Base-by-base conservation (phyloP, 306 rosid species). In the Pachyrhizus erosus region DNA sequence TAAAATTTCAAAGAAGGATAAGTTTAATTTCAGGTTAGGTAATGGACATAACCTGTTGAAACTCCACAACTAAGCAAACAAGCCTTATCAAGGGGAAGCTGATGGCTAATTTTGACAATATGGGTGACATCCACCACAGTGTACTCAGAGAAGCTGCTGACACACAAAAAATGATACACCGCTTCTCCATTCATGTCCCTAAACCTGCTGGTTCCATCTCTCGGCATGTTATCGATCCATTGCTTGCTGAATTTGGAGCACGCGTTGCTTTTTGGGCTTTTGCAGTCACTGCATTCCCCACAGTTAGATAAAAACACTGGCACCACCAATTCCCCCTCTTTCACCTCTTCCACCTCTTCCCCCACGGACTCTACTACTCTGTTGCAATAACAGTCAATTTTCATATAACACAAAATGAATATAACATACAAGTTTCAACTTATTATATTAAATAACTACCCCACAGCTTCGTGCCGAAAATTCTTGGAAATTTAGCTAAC, bases 391-490 rank as follows among this genome's bases (percentile, higher is more conserved):
- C 12, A 6, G 0, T n/a, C 11, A 9, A n/a, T 27, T 49, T 73
- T 49, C 31, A 73, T 73, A 1, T 20, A 18, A 74, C 34, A 18
- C 5, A 33, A 33, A 33, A 33, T 6, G 0, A 33, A 33, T n/a
- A 33, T 33, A 3, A 33, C 37, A 11, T 20, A 4, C 27, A 60
- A 34, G 7, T 31, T n/a, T 20, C 3, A 51, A 11, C 20, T 29
- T 4, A 21, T 55, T 34, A 5, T 43, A 13, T 42, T n/a, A n/a
- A n/a, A n/a, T n/a, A 5, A 62, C 65, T 86, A 91, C 93, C 93
- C 96, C 29, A 83, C 93, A 9, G 96, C 96, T 87, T 90, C 96
- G 57, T 91, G 96, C 93, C 93, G 1, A 80, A 66, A 68, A 84
- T 82, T 52, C 75, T 78, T 42, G 87, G 90, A 37, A 80, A 83